phyloP scores from a whole-genome alignment of 257 asterid species.

The Salvia splendens region DNA sequence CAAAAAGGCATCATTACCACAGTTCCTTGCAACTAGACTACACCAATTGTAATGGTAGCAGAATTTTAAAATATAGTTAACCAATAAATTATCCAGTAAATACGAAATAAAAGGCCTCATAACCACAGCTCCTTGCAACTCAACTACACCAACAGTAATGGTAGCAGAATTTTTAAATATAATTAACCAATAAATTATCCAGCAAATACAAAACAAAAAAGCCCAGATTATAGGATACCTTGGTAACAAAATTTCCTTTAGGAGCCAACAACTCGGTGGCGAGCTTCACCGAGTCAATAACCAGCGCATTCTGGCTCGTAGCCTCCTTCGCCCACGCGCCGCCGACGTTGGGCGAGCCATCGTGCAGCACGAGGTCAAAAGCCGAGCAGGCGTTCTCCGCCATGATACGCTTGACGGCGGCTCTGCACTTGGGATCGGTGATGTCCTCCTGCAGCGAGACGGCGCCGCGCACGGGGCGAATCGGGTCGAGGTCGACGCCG shows the following conservation, averaged over 20 bases:
- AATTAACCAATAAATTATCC: no score
- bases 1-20: no score
- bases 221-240: slow-evolving; percentile 41
- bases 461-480: slow-evolving; percentile 84
- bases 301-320: slow-evolving; percentile 81
- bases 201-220: neutral
- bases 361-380: slow-evolving; percentile 82
- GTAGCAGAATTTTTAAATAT: no score
- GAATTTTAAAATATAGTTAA: no score
- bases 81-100: no score
- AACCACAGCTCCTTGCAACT: no score
- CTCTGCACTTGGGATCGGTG: slow-evolving; percentile 63
- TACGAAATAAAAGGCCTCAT: no score
- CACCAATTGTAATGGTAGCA: no score
- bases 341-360: slow-evolving; percentile 91
- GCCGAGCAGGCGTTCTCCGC: slow-evolving; percentile 71
- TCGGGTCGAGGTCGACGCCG: slow-evolving; percentile 85
- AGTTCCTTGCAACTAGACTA: no score
- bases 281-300: slow-evolving; percentile 86
- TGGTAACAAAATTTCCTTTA: slow-evolving; percentile 80
- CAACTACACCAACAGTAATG: no score
- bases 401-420: slow-evolving; percentile 67
- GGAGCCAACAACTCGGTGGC: slow-evolving; percentile 82
- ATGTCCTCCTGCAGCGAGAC: slow-evolving; percentile 77
- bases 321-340: slow-evolving; percentile 99